Base-by-base conservation (phyloP, 2,329 filamentous ascomycete genomes). In the Helotiales sp. region DNA sequence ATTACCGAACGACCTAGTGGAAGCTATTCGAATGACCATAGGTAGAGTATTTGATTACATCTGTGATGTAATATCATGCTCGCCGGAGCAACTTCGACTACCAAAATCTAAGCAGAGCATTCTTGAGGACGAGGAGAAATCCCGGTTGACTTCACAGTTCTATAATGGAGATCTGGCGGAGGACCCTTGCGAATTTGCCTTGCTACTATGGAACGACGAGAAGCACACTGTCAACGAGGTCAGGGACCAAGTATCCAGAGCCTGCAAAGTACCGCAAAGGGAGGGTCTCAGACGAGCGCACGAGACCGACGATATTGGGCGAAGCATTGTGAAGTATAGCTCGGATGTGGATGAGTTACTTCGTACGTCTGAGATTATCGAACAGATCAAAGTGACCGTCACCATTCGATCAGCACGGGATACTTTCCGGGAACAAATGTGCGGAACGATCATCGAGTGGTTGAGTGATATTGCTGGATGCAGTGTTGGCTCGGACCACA, bases 391-490 rank as follows among this genome's bases (percentile, higher is more conserved):
- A 71, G 86, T 99, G 57, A 98, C 95, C 0, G 91, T 97, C 49
- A 99, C 95, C 0, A 92, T 99, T 60, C 86, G 95, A 44, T 96
- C 93, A 9, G 86, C 95, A 5, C 84, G 96, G 66, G 95, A 99
- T 74, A 98, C 92, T 0, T 99, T 98, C 75, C 84, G 95, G 58
- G 95, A 99, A 72, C 90, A 98, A 72, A 99, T 99, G 96, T 97
- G 93, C 67, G 92, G 90, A n/a, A 91, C 92, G 15, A 93, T 99
- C 60, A 89, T 99, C 54, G 93, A 97, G 67, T 99, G 96, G 96
- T 81, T 99, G 19, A 83, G 87, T 52, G 96, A 99, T 73, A 96
- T 99, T 67, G 85, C 92, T 7, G 92, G 92, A 29, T 97, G 93
- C 73, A 89, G 86, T 53, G 89, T 96, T 47, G 91, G 91, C 1